Conservation (phyloP, 1,284 basidiomycete genomes). For the Heterobasidion parviporum region DNA sequence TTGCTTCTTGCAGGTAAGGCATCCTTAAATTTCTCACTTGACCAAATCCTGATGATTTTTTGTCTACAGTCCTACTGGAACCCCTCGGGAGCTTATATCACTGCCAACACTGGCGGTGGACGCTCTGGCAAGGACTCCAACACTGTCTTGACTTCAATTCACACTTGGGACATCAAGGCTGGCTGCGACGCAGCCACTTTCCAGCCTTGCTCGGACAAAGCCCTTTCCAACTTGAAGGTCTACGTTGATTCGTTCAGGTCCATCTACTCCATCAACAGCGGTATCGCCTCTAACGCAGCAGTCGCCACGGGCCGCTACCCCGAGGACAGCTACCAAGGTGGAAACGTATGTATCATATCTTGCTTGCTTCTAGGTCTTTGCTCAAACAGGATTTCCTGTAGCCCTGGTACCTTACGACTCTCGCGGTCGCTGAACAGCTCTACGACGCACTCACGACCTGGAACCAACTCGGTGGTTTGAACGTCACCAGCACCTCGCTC, state of each 20-base stretch:
- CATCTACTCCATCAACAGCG: conserved; percentile 44
- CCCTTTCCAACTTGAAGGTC: conserved; percentile 43
- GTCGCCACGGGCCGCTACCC: conserved; percentile 48
- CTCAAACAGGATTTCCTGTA: conserved; percentile 7
- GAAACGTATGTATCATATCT: conserved; percentile 30
- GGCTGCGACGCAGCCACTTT: conserved; percentile 44
- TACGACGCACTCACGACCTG: conserved; percentile 35
- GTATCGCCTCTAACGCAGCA: conserved; percentile 29
- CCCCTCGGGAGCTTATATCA: conserved; percentile 25
- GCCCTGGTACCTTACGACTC: conserved; percentile 36
- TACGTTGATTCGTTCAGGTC: conserved; percentile 48
- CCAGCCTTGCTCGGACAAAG: conserved; percentile 55
- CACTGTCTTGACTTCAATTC: conserved; percentile 36
- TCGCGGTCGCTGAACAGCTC: conserved; percentile 36
- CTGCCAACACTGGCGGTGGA: conserved; percentile 34
- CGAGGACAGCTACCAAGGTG: conserved; percentile 44
- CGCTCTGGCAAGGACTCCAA: conserved; percentile 39
- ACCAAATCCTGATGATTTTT: not conserved
- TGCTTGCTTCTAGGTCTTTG: not conserved
- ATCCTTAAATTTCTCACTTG: not conserved
- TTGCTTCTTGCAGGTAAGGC: conserved; percentile 34
- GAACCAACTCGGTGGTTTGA: conserved; percentile 22
- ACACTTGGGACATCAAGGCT: conserved; percentile 21
- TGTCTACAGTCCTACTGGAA: conserved; percentile 32
- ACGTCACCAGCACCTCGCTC: conserved; percentile 31